These are phyloP conservation scores for Alopecurus myosuroides DNA, from an alignment of 176 grass and related monocot genomes.

Conservation along the genomic window DNA sequence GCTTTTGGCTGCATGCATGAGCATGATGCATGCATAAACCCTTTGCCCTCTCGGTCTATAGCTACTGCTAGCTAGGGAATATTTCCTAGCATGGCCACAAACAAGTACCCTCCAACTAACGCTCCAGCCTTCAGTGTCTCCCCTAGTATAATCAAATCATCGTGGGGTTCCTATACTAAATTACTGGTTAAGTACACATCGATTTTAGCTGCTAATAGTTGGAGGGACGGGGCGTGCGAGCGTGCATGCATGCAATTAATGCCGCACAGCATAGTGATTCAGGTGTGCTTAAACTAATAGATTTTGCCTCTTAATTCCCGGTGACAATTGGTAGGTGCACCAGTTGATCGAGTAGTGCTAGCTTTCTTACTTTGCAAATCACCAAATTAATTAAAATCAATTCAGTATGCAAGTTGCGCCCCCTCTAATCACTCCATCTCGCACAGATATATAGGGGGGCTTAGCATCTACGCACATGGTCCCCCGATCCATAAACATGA, in stretches of 20 bases:
- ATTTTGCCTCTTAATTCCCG: slow-evolving; percentile 15
- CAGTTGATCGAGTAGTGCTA: not conserved
- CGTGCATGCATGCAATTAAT: slow-evolving; percentile 24
- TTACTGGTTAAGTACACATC: not conserved
- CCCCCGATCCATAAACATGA: slow-evolving; percentile 24
- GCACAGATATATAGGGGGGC: not conserved
- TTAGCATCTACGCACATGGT: slow-evolving; percentile 16
- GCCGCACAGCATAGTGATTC: not conserved
- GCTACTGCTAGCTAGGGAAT: slow-evolving; percentile 28
- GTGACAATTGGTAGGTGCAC: slow-evolving; percentile 23
- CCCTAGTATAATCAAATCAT: slow-evolving; percentile 7
- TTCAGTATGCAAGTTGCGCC: not conserved
- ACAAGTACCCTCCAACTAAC: slow-evolving; percentile 58
- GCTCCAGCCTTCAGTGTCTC: not conserved
- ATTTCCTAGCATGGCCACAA: slow-evolving; percentile 24
- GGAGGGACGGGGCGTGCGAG: slow-evolving; percentile 16
- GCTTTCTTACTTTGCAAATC: not conserved
- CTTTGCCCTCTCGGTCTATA: slow-evolving; percentile 6
- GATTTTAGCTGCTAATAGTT: not conserved
- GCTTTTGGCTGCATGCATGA: slow-evolving; percentile 4
- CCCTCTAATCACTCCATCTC: not conserved
- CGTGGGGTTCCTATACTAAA: not conserved
- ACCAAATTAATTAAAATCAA: not conserved
- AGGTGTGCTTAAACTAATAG: slow-evolving; percentile 8
- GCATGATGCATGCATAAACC: slow-evolving; percentile 11